Conservation (phyloP, 225 moss, liverwort and hornwort genomes). For the Marchantia polymorpha region DNA sequence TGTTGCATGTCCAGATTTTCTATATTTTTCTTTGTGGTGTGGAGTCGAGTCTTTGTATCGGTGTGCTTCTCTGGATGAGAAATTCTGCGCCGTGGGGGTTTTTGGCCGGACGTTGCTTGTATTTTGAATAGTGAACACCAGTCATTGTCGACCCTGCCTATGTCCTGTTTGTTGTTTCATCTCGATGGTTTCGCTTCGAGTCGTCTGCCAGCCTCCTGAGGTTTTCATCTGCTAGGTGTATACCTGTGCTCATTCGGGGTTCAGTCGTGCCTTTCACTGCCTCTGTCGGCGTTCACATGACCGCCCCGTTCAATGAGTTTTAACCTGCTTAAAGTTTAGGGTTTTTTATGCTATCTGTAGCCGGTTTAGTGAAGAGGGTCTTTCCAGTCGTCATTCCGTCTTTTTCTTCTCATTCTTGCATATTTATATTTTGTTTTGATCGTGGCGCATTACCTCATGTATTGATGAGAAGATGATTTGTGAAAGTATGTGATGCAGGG, state of each 20-base stretch:
- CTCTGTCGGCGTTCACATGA: too few species aligned
- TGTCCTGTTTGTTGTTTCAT: not conserved
- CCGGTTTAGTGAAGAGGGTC: not conserved
- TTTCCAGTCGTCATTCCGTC: not conserved
- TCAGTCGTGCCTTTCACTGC: not conserved
- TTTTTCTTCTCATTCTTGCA: not conserved
- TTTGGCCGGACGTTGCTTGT: not conserved
- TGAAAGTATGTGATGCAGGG: slow-evolving; percentile 32
- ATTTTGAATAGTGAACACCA: not conserved
- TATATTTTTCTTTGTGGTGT: not conserved
- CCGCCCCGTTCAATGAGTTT: too few species aligned
- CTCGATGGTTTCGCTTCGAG: not conserved
- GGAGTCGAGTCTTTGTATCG: not conserved
- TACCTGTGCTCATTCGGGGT: not conserved
- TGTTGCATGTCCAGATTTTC: not conserved
- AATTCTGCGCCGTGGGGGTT: not conserved
- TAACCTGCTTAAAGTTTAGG: not conserved
- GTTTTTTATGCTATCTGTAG: not conserved
- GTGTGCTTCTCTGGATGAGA: not conserved
- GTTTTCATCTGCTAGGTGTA: not conserved
- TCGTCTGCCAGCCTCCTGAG: not conserved
- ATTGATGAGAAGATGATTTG: slow-evolving; percentile 21
- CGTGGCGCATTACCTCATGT: not conserved
- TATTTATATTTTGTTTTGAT: not conserved
- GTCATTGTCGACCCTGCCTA: not conserved